These are phyloP conservation scores for Kazachstania kunashirensis DNA, from an alignment of 805 yeast species.

Conservation along the genomic window DNA sequence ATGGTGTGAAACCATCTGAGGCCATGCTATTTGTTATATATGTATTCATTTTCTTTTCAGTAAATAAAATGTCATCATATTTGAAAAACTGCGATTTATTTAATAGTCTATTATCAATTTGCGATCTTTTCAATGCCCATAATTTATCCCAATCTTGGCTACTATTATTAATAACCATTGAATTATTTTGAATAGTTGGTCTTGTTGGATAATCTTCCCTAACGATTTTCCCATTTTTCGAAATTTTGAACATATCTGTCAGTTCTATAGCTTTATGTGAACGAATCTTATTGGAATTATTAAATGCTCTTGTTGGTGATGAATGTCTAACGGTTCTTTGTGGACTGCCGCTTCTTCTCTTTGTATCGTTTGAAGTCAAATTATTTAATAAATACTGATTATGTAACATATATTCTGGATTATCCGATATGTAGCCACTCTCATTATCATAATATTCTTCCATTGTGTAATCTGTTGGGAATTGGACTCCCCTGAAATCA, in stretches of 20 bases:
- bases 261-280: conserved; percentile 3
- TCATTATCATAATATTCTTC: conserved; percentile 30
- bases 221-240: conserved; percentile 26
- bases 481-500: conserved; percentile 24
- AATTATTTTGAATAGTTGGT: conserved; percentile 25
- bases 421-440: conserved; percentile 12
- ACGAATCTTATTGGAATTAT: neutral
- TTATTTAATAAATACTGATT: conserved; percentile 11
- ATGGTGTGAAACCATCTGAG: conserved; percentile 17
- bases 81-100: conserved; percentile 14
- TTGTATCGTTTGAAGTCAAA: neutral
- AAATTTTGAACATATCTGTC: conserved; percentile 16
- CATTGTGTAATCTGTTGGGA: conserved; percentile 21
- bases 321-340: conserved; percentile 2
- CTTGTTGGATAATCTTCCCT: conserved; percentile 30
- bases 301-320: conserved; percentile 5
- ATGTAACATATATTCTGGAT: conserved; percentile 10
- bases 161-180: conserved; percentile 23
- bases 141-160: conserved; percentile 15
- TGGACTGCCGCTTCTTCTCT: conserved; percentile 2
- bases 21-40: conserved; percentile 4
- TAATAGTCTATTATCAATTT: conserved; percentile 13
- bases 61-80: conserved; percentile 17
- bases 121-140: conserved; percentile 16
- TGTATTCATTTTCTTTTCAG: neutral